Evolutionary conservation across 2,329 filamentous ascomycete genomes (phyloP), one percentile per base, ranked within the genome.

Genomic region (Fusarium agapanthi): DNA sequence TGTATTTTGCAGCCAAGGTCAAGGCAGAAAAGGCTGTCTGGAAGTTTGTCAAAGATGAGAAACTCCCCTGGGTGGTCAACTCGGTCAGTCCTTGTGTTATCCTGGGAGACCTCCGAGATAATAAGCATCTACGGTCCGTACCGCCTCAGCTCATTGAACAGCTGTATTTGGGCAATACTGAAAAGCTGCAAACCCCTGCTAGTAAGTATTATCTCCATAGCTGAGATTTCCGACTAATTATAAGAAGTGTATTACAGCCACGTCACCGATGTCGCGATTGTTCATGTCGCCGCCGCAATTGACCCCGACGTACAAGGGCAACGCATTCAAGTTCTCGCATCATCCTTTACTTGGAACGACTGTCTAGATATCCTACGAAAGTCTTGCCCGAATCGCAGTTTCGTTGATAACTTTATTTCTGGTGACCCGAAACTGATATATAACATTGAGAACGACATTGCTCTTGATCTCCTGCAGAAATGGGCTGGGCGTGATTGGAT

Each of bases 21-120:
- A 61, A 67, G n/a, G 57, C 71, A 26, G 72, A 75, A 37, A 72
- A 72, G 10, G 63, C 72, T 1, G 54, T 74, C 3, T 75, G 71
- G 72, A 68, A 71, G 24, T 74, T 71, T 43, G 61, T 68, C 7
- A 37, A 66, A 4, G 66, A 75, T 6, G 15, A 71, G 20, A 68
- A 62, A 5, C 8, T 63, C 14, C 53, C 61, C 12, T 75, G 69
- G 69, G 61, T 45, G 35, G 61, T 72, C n/a, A 75, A 74, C 41
- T 72, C 69, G 5, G 69, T 75, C 14, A 74, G 71, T 15, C 72
- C 72, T n/a, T 74, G 69, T 47, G 30, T 54, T 16, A 70, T 75
- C 2, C 24, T 75, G 4, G 72, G 72, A 14, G 71, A 68, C 6
- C 51, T 51, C 9, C 41, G 41, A 9, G 34, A 58, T n/a, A 68